Conservation (phyloP, 2,329 filamentous ascomycete genomes). For the Diaporthe caulivora region DNA sequence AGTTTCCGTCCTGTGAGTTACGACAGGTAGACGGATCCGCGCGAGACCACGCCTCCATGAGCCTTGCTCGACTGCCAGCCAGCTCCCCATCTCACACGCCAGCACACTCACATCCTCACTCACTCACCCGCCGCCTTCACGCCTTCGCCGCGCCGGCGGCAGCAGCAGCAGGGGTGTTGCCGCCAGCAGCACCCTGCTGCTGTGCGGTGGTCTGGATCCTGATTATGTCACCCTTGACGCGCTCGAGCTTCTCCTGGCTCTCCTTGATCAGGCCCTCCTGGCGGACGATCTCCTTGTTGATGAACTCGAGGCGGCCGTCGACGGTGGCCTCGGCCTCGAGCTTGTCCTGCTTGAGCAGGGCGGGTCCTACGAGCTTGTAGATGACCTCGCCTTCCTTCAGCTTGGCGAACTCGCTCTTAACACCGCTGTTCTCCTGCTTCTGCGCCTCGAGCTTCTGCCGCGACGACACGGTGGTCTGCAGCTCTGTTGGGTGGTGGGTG, state of each 20-base stretch:
- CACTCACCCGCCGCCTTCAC: slow-evolving; percentile 45
- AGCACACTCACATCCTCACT: neutral
- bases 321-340: slow-evolving; percentile 91
- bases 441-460: slow-evolving; percentile 95
- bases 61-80: neutral
- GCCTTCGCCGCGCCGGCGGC: slow-evolving; percentile 41
- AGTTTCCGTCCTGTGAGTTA: too few relatives aligned
- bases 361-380: slow-evolving; percentile 95
- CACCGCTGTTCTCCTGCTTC: slow-evolving; percentile 90
- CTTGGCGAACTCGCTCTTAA: slow-evolving; percentile 89
- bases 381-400: slow-evolving; percentile 87
- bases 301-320: slow-evolving; percentile 90
- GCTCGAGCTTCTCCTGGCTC: slow-evolving; percentile 67
- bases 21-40: neutral
- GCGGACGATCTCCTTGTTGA: slow-evolving; percentile 84
- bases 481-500: slow-evolving; percentile 71
- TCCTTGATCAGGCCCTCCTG: slow-evolving; percentile 68
- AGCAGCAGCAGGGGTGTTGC: slow-evolving; percentile 45
- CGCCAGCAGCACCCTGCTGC: slow-evolving; percentile 44
- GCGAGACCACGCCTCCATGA: neutral
- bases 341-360: slow-evolving; percentile 94
- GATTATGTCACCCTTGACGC: slow-evolving; percentile 71
- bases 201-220: slow-evolving; percentile 66
- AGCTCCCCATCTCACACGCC: neutral
- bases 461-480: slow-evolving; percentile 80